Evolutionary conservation across 2,329 filamentous ascomycete species (phyloP).

Genomic region (Colletotrichum sp.): DNA sequence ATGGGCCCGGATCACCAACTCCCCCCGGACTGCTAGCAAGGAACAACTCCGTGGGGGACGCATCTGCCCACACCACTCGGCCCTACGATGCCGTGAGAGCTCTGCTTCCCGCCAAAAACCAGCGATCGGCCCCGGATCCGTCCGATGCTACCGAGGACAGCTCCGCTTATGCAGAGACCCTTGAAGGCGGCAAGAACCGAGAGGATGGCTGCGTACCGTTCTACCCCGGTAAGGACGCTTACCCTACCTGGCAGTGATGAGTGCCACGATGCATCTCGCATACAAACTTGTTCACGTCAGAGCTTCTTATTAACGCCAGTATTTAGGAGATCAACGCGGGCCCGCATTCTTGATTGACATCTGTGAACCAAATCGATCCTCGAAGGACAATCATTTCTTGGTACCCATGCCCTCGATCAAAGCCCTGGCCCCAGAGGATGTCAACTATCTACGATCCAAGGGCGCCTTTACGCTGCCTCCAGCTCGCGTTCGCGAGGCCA

Average conservation of each 20-base stretch:
- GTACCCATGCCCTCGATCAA: conserved; percentile 13
- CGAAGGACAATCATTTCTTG: conserved; percentile 8
- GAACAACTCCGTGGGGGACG: neutral
- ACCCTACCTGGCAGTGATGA: neutral
- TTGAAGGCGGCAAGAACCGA: neutral
- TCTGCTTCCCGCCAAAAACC: neutral
- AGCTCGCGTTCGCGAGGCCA: conserved; percentile 6
- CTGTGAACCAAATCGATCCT: conserved; percentile 7
- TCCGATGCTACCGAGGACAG: conserved; percentile 11
- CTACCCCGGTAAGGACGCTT: neutral
- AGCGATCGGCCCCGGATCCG: neutral
- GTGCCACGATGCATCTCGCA: neutral
- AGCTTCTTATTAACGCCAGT: neutral
- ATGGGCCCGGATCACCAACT: neutral
- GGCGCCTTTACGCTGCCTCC: conserved; percentile 23
- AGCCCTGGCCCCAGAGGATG: neutral
- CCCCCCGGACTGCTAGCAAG: neutral
- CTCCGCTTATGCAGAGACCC: conserved; percentile 10
- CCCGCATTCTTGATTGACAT: conserved; percentile 8
- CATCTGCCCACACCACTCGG: neutral
- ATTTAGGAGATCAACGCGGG: neutral
- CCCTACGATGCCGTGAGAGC: conserved; percentile 8
- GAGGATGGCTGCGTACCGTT: conserved; percentile 3
- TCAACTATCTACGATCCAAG: conserved; percentile 17
- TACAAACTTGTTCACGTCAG: neutral